Percentiles rank a stretch among this genome's conserved stretches.
Evolutionary conservation across 257 asterid species (phyloP).

Genomic region (Solanum raphanifolium): DNA sequence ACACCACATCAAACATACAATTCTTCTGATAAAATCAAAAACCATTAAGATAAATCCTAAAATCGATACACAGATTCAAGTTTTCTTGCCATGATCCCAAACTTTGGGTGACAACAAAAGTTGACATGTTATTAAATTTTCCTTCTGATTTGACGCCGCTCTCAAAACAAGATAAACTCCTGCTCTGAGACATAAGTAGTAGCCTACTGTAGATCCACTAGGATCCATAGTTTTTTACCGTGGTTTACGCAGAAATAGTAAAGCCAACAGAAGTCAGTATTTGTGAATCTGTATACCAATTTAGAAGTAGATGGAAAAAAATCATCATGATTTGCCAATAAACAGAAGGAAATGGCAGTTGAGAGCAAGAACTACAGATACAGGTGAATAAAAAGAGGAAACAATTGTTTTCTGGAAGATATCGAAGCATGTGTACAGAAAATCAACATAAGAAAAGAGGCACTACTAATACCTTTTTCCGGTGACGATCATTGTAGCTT

Average conservation of each 20-base stretch:
- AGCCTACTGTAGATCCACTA: background rate
- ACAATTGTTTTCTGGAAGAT: background rate
- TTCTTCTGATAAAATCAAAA: background rate
- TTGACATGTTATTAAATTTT: background rate
- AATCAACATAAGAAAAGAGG: background rate
- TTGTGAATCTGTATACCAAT: background rate
- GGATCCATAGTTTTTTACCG: background rate
- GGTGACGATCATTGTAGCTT: conserved; percentile 81
- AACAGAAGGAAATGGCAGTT: background rate
- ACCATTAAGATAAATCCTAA: background rate
- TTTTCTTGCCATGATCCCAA: background rate
- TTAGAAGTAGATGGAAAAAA: background rate
- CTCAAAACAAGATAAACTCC: background rate
- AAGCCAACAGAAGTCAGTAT: background rate
- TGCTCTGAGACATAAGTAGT: background rate
- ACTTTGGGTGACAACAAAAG: background rate
- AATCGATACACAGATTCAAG: background rate
- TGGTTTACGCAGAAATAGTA: background rate
- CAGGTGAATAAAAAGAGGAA: background rate
- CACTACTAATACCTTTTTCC: conserved; percentile 63
- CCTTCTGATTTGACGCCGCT: background rate
- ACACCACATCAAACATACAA: background rate
- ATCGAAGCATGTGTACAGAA: background rate
- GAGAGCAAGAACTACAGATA: background rate
- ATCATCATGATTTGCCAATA: background rate